Evolutionary conservation across 805 yeast genomes (phyloP).

Genomic region (Wickerhamomyces chaumierensis): DNA sequence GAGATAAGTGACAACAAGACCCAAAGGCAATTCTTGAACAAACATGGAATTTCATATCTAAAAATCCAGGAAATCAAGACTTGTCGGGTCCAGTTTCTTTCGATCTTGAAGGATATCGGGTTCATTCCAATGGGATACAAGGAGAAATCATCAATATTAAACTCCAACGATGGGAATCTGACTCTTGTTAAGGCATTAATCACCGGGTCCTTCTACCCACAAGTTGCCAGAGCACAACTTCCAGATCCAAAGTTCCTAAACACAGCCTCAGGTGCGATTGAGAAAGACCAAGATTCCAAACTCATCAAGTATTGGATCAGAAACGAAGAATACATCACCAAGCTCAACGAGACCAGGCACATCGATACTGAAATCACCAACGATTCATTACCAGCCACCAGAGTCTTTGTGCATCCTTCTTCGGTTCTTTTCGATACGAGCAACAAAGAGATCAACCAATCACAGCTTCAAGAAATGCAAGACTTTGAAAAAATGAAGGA

Average conservation of each 20-base stretch:
- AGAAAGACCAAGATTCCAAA: slow-evolving; percentile 74
- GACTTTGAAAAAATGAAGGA: slow-evolving; percentile 15
- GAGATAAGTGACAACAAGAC: slow-evolving; percentile 11
- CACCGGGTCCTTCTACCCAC: slow-evolving; percentile 78
- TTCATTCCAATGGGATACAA: slow-evolving; percentile 51
- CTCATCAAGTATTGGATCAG: slow-evolving; percentile 64
- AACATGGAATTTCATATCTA: slow-evolving; percentile 49
- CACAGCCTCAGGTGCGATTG: slow-evolving; percentile 69
- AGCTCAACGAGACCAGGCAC: slow-evolving; percentile 1
- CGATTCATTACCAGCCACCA: slow-evolving; percentile 37
- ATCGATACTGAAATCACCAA: slow-evolving; percentile 7
- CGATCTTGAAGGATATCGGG: slow-evolving; percentile 68
- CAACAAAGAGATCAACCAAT: slow-evolving; percentile 17
- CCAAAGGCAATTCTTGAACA: slow-evolving; percentile 36
- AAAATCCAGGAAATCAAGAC: slow-evolving; percentile 64
- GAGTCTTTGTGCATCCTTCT: slow-evolving; percentile 83
- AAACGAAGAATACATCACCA: slow-evolving; percentile 37
- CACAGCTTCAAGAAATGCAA: slow-evolving; percentile 16
- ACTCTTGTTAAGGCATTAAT: slow-evolving; percentile 53
- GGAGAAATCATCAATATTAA: slow-evolving; percentile 23
- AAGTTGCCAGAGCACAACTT: slow-evolving; percentile 64
- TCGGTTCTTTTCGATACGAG: slow-evolving; percentile 55
- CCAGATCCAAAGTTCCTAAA: slow-evolving; percentile 73
- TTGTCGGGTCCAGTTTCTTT: slow-evolving; percentile 55
- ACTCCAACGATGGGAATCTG: slow-evolving; percentile 39